Percentiles rank a stretch among this genome's conserved stretches.
These are phyloP conservation scores for Leccinum variicolor DNA, from an alignment of 768 basidiomycete species.

Conservation along the genomic window DNA sequence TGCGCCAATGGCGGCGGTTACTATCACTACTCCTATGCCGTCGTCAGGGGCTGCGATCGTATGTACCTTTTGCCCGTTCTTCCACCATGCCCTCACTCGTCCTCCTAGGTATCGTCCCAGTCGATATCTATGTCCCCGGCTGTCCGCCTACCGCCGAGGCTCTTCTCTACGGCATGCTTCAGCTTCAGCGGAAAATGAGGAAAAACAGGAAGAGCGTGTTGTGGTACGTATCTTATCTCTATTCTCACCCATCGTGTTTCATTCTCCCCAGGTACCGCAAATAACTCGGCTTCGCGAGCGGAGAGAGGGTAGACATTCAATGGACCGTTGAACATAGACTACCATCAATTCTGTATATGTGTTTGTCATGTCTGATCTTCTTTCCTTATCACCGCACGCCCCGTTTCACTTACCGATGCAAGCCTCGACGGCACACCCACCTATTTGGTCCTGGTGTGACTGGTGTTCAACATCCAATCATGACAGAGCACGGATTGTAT, in stretches of 20 bases:
- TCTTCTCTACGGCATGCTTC: slow-evolving; percentile 92
- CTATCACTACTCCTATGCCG: slow-evolving; percentile 98
- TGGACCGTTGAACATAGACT: slow-evolving; percentile 21
- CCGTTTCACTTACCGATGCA: slow-evolving; percentile 1
- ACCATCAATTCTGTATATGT: slow-evolving; percentile 21
- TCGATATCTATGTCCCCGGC: slow-evolving; percentile 97
- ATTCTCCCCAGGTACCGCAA: slow-evolving; percentile 26
- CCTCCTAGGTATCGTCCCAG: slow-evolving; percentile 85
- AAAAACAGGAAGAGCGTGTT: slow-evolving; percentile 80
- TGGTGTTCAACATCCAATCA: background rate
- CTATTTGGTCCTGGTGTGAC: background rate
- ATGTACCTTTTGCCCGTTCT: slow-evolving; percentile 30
- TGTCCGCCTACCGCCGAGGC: slow-evolving; percentile 97
- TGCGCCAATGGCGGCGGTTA: slow-evolving; percentile 98
- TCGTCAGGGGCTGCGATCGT: slow-evolving; percentile 98
- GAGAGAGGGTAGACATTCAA: slow-evolving; percentile 1
- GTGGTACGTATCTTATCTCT: slow-evolving; percentile 51
- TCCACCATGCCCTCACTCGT: slow-evolving; percentile 9
- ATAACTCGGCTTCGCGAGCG: slow-evolving; percentile 4
- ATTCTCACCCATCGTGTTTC: background rate
- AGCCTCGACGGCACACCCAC: background rate
- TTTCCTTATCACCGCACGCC: background rate
- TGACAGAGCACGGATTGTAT: background rate
- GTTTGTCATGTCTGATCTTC: slow-evolving; percentile 7
- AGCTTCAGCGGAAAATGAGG: slow-evolving; percentile 95